Evolutionary conservation across 1,139 yeast species (phyloP).

Genomic region (Diutina rugosa): DNA sequence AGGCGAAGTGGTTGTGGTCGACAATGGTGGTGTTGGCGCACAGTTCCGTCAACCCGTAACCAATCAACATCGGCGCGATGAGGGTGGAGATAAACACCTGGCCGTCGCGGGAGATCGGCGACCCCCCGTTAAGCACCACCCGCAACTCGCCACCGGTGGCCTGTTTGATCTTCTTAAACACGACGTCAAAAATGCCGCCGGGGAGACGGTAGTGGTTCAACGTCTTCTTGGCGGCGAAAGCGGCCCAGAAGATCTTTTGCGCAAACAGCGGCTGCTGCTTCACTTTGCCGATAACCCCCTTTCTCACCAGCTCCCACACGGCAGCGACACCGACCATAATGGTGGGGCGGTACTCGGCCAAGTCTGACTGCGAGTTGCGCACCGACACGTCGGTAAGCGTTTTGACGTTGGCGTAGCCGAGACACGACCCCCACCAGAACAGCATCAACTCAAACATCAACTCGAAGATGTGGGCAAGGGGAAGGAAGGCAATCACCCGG

Average conservation of each 20-base stretch:
- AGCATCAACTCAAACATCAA: slow-evolving; percentile 69
- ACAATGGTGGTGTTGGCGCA: slow-evolving; percentile 76
- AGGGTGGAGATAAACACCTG: slow-evolving; percentile 69
- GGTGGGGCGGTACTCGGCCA: slow-evolving; percentile 79
- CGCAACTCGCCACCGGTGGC: slow-evolving; percentile 92
- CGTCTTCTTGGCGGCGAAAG: slow-evolving; percentile 58
- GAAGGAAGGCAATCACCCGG: slow-evolving; percentile 76
- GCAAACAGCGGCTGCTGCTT: slow-evolving; percentile 49
- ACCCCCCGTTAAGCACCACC: slow-evolving; percentile 80
- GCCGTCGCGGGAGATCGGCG: slow-evolving; percentile 80
- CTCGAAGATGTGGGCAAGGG: slow-evolving; percentile 94
- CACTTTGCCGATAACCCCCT: slow-evolving; percentile 77
- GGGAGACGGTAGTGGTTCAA: slow-evolving; percentile 59
- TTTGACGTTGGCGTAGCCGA: slow-evolving; percentile 90
- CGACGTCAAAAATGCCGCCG: slow-evolving; percentile 44
- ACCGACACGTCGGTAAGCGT: slow-evolving; percentile 77
- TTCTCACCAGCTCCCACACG: slow-evolving; percentile 93
- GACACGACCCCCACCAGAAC: slow-evolving; percentile 81
- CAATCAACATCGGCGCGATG: slow-evolving; percentile 81
- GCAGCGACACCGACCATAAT: slow-evolving; percentile 98
- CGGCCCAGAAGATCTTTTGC: slow-evolving; percentile 85
- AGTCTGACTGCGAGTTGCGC: slow-evolving; percentile 79
- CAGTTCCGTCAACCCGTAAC: slow-evolving; percentile 96
- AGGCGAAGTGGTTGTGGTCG: slow-evolving; percentile 52
- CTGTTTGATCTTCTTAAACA: slow-evolving; percentile 80